Evolutionary conservation across 2,329 filamentous ascomycete species (phyloP).

Genomic region (Xylaria sp.): DNA sequence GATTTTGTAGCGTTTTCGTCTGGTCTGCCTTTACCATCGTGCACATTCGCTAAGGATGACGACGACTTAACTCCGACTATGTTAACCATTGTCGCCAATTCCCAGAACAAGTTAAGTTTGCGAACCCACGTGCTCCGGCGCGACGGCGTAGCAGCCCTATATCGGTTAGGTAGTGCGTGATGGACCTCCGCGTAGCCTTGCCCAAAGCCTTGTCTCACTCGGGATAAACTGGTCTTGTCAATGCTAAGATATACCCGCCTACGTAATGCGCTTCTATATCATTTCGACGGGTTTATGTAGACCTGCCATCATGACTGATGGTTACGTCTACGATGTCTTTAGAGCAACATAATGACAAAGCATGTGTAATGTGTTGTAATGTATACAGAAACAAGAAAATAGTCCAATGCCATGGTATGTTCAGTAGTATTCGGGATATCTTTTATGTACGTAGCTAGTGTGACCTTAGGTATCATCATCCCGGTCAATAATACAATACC

Average conservation of each 20-base stretch:
- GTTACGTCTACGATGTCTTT: constrained; percentile 14
- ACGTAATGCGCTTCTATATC: background rate
- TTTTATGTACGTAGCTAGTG: constrained; percentile 19
- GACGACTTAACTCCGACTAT: background rate
- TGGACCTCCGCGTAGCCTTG: constrained; percentile 22
- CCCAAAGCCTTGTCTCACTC: constrained; percentile 28
- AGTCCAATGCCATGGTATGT: constrained; percentile 3
- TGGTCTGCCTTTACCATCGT: background rate
- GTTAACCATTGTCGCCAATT: background rate
- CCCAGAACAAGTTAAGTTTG: background rate
- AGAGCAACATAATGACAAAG: constrained; percentile 27
- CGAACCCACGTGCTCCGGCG: constrained; percentile 17
- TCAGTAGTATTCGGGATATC: constrained; percentile 24
- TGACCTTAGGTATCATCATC: constrained; percentile 26
- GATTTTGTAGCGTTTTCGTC: background rate
- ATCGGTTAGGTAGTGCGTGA: background rate
- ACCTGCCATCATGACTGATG: constrained; percentile 17
- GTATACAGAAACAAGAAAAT: constrained; percentile 23
- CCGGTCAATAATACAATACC: constrained; percentile 29
- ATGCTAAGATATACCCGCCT: background rate
- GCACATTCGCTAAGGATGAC: too few species aligned
- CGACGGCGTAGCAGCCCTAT: constrained; percentile 5
- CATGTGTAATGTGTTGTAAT: constrained; percentile 35
- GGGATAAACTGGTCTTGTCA: background rate
- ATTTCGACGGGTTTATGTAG: background rate